Base-by-base conservation (phyloP, 495 filamentous ascomycete genomes). In the Lasiosphaeris hirsuta region DNA sequence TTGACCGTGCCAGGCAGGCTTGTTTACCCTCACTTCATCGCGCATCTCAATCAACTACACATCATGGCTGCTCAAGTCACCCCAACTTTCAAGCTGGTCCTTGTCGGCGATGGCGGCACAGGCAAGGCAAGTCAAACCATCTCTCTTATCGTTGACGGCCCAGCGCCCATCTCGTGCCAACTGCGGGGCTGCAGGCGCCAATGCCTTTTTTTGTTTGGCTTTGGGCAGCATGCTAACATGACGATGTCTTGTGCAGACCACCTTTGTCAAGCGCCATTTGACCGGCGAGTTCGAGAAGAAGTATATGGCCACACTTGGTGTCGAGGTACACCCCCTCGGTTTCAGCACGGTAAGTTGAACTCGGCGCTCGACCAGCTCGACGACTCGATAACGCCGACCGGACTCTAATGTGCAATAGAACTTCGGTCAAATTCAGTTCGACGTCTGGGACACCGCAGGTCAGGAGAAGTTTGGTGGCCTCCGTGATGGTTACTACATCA, bases 211-310 rank as follows among this genome's bases (percentile, higher is more conserved):
- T 30, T 30, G 23, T 30, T 30, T 30, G 18, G 3, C 23, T 37
- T 46, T 13, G 40, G 57, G 19, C 48, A 36, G 10, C 30, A 36
- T 47, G 50, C 63, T 71, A 68, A 75, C 63, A 44, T 61, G 4
- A 54, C 58, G 34, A 38, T 46, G 41, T 41, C 33, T 9, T 14
- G 8, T 42, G 9, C 23, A 99, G 95, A 99, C 95, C 72, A 99
- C 95, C 72, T 99, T 99, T 83, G 95, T 99, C 81, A 99, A 97
- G 86, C 95, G 95, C 68, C 95, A 99, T 76, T 80, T 97, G 82
- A 97, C 95, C 72, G 95, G 95, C 63, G 95, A 99, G 74, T 99
- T 99, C 72, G 95, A 99, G 84, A 99, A 99, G 87, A 99, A 97
- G 81, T 99, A 99, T 78, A 97, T 99, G 75, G 95, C 95, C 61